Evolutionary conservation across 495 filamentous ascomycete genomes (phyloP), one percentile per base, ranked within the genome.

Genomic region (Poronia punctata): DNA sequence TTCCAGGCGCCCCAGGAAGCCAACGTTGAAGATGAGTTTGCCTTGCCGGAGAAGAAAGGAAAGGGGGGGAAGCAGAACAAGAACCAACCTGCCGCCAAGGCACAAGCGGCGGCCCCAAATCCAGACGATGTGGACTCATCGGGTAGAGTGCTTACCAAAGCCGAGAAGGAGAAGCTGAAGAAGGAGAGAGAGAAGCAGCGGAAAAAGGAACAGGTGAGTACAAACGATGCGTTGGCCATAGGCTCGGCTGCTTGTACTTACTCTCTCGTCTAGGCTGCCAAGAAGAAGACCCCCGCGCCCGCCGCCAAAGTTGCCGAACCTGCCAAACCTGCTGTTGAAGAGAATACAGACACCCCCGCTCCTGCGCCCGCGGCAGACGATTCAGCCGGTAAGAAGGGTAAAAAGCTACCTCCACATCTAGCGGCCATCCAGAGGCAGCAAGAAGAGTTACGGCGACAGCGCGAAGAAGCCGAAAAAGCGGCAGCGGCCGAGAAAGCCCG

Each of bases 161-260:
- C 89, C 50, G 86, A 96, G 68, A 96, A 96, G 71, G 88, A 96
- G 65, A 88, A 82, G 68, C 72, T 89, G 58, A 94, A 87, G 74
- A 95, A 90, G 65, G 89, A 96, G 67, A 75, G 83, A 45, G 89
- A 96, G 70, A 95, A 95, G 79, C 83, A 86, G 67, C 74, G 85
- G 45, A 95, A 90, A 71, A 94, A 82, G 81, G 86, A 90, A 64
- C 80, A 90, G 72, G 82, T 84, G 60, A 43, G 73, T 46, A 17
- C 20, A 19, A 7, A 35, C 37, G 3, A 30, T 11, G 4, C 31
- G 19, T 28, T 16, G 50, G 7, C 38, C 40, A 46, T 56, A n/a
- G 63, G 23, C 28, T 18, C 9, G 20, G 18, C 6, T 45, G 21
- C 43, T 54, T 35, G 49, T 35, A 24, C 7, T 30, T 8, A 15